Conservation (phyloP, 305 asterid species). For the Galium porrigens region DNA sequence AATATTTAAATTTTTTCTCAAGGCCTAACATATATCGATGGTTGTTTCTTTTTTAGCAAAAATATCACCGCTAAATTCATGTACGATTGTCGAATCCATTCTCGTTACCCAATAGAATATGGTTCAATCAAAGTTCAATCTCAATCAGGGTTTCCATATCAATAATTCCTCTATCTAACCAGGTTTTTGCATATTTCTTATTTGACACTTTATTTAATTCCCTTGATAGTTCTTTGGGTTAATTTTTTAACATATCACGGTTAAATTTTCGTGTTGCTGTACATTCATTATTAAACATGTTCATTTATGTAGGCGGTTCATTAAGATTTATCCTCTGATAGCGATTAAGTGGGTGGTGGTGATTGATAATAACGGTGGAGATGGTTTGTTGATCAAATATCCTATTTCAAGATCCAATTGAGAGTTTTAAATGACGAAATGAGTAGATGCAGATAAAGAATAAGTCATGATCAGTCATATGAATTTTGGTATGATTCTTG, state of each 20-base stretch:
- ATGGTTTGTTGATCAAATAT: neutral
- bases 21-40: no score
- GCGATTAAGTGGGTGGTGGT: neutral
- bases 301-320: no score
- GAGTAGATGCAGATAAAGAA: neutral
- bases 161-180: neutral
- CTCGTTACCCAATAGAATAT: no score
- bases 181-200: neutral
- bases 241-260: neutral
- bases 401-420: neutral
- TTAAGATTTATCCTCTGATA: neutral
- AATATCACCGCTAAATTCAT: neutral
- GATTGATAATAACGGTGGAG: neutral
- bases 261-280: no score
- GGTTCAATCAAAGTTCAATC: neutral
- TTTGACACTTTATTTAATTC: neutral
- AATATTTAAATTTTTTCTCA: no score
- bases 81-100: neutral
- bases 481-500: neutral
- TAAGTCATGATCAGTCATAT: neutral
- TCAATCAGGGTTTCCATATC: neutral
- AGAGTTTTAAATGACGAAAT: neutral
- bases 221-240: neutral
- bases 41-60: neutral
- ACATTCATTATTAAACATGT: no score